Conservation (phyloP, 352 stramenopile species). For the Thalassiosira livingstoniorum region DNA sequence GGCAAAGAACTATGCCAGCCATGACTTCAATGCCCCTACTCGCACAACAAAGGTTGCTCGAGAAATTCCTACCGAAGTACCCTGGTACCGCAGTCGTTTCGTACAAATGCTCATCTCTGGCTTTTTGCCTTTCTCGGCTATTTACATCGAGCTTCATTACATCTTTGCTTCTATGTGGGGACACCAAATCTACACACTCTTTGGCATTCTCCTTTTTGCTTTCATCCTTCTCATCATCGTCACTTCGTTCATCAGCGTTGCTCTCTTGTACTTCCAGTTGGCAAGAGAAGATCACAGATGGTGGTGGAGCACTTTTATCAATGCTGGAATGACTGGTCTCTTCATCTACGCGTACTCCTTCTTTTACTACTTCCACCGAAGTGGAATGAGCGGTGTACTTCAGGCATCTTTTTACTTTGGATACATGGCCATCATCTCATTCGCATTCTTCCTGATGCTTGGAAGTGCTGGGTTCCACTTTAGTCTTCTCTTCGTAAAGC, state of each 20-base stretch:
- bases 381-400: slow-evolving; percentile 94
- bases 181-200: slow-evolving; percentile 98
- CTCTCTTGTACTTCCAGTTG: slow-evolving; percentile 97
- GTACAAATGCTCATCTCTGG: slow-evolving; percentile 93
- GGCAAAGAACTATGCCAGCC: slow-evolving; percentile 91
- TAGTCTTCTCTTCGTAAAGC: slow-evolving; percentile 95
- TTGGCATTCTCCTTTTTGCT: slow-evolving; percentile 95
- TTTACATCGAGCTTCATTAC: slow-evolving; percentile 99
- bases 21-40: slow-evolving; percentile 93
- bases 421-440: slow-evolving; percentile 96
- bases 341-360: slow-evolving; percentile 97
- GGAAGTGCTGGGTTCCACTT: slow-evolving; percentile 95
- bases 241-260: slow-evolving; percentile 96
- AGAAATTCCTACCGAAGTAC: slow-evolving; percentile 91
- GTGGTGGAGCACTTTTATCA: slow-evolving; percentile 97
- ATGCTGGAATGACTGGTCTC: slow-evolving; percentile 92
- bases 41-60: slow-evolving; percentile 95
- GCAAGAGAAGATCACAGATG: slow-evolving; percentile 95
- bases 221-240: slow-evolving; percentile 96
- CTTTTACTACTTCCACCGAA: slow-evolving; percentile 93
- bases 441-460: slow-evolving; percentile 97
- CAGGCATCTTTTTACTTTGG: slow-evolving; percentile 97
- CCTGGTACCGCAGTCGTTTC: slow-evolving; percentile 89
- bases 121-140: slow-evolving; percentile 96
- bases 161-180: slow-evolving; percentile 98